Evolutionary conservation across 345 rosid species (phyloP), one percentile per base, ranked within the genome.

Genomic region (Brassica rapa): DNA sequence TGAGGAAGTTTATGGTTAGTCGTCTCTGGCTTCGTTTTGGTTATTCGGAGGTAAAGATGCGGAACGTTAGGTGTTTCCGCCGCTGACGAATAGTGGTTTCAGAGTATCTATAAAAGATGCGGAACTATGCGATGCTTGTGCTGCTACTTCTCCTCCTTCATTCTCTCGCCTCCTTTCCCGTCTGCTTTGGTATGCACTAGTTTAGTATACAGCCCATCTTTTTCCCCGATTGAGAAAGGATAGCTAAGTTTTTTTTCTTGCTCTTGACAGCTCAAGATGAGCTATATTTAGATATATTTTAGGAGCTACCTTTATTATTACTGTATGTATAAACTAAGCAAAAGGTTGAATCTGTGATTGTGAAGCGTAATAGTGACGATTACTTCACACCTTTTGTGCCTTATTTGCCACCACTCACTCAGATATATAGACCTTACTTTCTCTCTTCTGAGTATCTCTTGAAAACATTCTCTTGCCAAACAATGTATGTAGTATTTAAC

Each of bases 31-130:
- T 75, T 71, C 68, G 39, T 63, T 46, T 82, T 11, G 64, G 30
- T 66, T 35, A 0, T 71, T 74, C 79, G 73, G 60, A 32, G 78
- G 8, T 33, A 33, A 74, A 60, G 77, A 25, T 37, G 53, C 59
- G 29, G 75, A 30, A 71, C 35, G 72, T 83, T 70, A 51, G 16
- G 27, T 69, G 76, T 64, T 33, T 79, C 23, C 15, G 68, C 24
- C 81, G 67, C 73, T 89, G 88, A 86, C 80, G 2, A 55, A 88
- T 84, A 92, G 77, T 87, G 72, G 12, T 75, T 69, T 73, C 70
- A 79, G 82, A 81, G 72, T 80, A 66, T 81, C 49, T 73, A 78
- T 80, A 72, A 84, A 89, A 77, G 85, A 88, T 88, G 97, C 64
- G 76, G 35, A 72, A 76, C 62, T 74, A 75, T 66, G 76, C 77